phyloP scores from a whole-genome alignment of 2,329 filamentous ascomycete genomes.

The Fonsecaea multimorphosa region DNA sequence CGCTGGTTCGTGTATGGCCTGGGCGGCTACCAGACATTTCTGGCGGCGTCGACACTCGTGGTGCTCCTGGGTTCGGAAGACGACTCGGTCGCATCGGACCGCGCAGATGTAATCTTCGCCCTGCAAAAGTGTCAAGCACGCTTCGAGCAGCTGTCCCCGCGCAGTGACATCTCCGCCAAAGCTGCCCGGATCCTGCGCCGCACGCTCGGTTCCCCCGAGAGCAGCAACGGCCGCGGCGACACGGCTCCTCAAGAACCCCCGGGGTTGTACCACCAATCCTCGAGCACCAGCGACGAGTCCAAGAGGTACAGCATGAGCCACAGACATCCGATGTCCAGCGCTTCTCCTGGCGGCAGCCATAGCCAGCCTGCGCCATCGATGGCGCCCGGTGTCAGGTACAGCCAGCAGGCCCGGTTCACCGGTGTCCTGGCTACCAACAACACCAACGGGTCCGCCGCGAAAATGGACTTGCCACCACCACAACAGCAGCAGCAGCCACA shows the following conservation, averaged over 20 bases:
- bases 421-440: neutral
- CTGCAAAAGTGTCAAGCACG: slow-evolving; percentile 43
- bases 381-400: neutral
- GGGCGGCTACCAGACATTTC: slow-evolving; percentile 51
- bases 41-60: slow-evolving; percentile 46
- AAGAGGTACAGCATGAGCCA: slow-evolving; percentile 8
- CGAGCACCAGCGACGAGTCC: slow-evolving; percentile 12
- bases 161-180: slow-evolving; percentile 48
- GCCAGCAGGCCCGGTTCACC: neutral
- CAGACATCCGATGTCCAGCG: neutral
- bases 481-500: neutral
- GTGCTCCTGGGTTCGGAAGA: slow-evolving; percentile 36
- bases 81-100: slow-evolving; percentile 38
- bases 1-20: slow-evolving; percentile 50
- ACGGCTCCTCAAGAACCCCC: neutral
- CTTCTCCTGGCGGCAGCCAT: neutral
- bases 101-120: slow-evolving; percentile 41
- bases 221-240: neutral
- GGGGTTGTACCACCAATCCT: neutral
- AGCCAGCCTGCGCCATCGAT: neutral
- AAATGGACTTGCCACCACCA: neutral
- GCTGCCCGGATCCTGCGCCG: slow-evolving; percentile 45
- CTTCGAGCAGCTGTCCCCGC: slow-evolving; percentile 45
- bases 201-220: slow-evolving; percentile 1
- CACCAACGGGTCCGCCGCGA: neutral